Conservation (phyloP, 805 yeast genomes). For the Yamadazyma laniorum region DNA sequence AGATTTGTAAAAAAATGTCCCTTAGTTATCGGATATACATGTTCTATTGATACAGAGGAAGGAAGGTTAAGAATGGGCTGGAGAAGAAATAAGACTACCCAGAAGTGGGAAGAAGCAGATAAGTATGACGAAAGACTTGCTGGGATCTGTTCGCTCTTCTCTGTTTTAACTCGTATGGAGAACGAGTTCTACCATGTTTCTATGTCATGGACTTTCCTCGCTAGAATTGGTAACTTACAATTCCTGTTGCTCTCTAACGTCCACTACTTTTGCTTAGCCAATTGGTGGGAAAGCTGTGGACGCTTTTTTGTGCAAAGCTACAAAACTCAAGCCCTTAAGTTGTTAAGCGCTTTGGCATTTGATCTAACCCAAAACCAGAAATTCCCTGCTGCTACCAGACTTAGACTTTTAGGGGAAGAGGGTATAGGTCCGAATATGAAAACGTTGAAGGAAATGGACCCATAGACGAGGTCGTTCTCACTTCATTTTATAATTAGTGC, state of each 20-base stretch:
- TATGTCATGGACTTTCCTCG: constrained; percentile 65
- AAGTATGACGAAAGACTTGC: constrained; percentile 82
- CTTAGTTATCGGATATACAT: constrained; percentile 75
- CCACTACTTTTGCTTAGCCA: constrained; percentile 67
- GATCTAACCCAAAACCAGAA: constrained; percentile 34
- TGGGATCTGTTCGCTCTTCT: constrained; percentile 81
- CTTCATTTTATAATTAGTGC: too few species aligned
- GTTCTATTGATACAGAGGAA: constrained; percentile 73
- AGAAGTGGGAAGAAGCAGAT: constrained; percentile 58
- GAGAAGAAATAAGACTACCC: constrained; percentile 48
- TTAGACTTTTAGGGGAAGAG: constrained; percentile 77
- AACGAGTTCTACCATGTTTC: constrained; percentile 46
- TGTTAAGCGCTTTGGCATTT: constrained; percentile 9
- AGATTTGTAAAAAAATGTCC: constrained; percentile 93
- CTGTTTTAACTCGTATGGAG: constrained; percentile 59
- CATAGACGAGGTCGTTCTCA: too few species aligned
- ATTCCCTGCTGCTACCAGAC: constrained; percentile 76
- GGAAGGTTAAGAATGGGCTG: constrained; percentile 89
- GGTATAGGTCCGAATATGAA: constrained; percentile 55
- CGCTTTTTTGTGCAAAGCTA: constrained; percentile 51
- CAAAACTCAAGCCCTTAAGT: constrained; percentile 68
- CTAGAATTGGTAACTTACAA: constrained; percentile 65
- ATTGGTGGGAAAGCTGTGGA: constrained; percentile 93
- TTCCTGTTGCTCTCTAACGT: constrained; percentile 53
- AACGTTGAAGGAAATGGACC: constrained; percentile 44